These are phyloP conservation scores for Pulveroboletus sp. DNA, from an alignment of 768 basidiomycete species.

Conservation along the genomic window DNA sequence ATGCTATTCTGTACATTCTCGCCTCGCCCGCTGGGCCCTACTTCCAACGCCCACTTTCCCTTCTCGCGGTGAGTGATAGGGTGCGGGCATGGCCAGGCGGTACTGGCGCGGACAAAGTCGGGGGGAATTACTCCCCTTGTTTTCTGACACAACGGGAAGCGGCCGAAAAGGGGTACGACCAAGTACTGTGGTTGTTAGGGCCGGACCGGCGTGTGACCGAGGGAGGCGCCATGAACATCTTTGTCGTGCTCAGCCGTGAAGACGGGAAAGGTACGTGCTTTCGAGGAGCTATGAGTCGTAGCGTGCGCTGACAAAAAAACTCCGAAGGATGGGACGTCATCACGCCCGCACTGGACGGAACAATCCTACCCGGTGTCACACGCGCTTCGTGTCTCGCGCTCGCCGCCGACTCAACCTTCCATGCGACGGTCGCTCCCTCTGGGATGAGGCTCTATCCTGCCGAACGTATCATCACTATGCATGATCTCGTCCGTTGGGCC, in stretches of 20 bases:
- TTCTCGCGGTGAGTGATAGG: constrained; percentile 65
- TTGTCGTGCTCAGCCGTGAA: constrained; percentile 57
- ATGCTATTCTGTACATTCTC: constrained; percentile 86
- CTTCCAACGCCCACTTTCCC: constrained; percentile 51
- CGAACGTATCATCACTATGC: constrained; percentile 63
- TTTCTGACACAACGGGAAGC: constrained; percentile 68
- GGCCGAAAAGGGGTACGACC: constrained; percentile 65
- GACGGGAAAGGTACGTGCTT: constrained; percentile 46
- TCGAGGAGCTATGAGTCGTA: too few relatives aligned
- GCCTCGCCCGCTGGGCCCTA: constrained; percentile 57
- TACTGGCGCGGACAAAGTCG: constrained; percentile 60
- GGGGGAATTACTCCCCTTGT: constrained; percentile 60
- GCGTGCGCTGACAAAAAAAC: not conserved
- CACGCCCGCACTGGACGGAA: constrained; percentile 87
- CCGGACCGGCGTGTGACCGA: constrained; percentile 53
- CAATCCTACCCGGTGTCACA: constrained; percentile 91
- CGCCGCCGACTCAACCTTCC: constrained; percentile 58
- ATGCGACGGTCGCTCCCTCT: not conserved
- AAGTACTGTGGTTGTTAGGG: constrained; percentile 78
- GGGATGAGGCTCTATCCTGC: constrained; percentile 38
- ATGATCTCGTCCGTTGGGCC: constrained; percentile 53
- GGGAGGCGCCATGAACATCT: constrained; percentile 82
- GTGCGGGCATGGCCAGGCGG: constrained; percentile 86
- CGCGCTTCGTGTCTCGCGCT: constrained; percentile 81
- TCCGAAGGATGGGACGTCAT: constrained; percentile 71